phyloP scores from a whole-genome alignment of 2,329 filamentous ascomycete species.

The Alternaria panax region DNA sequence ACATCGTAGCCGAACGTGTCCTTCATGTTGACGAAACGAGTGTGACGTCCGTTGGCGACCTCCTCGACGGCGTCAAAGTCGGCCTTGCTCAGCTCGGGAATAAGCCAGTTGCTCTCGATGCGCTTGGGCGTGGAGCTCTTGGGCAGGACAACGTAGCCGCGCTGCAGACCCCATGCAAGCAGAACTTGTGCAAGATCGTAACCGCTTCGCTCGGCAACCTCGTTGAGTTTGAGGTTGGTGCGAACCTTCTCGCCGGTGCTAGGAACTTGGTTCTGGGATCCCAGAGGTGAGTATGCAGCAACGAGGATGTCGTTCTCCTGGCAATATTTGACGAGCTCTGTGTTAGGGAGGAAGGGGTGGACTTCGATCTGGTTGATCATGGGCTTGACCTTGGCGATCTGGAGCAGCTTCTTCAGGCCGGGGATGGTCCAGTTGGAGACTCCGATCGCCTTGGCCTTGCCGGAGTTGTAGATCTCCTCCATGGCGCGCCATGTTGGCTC shows the following conservation, averaged over 20 bases:
- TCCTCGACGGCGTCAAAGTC: slow-evolving; percentile 67
- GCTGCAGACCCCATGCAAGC: slow-evolving; percentile 82
- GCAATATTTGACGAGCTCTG: slow-evolving; percentile 65
- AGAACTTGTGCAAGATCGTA: slow-evolving; percentile 83
- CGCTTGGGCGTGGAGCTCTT: slow-evolving; percentile 53
- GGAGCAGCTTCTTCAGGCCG: slow-evolving; percentile 72
- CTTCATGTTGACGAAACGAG: slow-evolving; percentile 82
- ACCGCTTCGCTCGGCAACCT: slow-evolving; percentile 73
- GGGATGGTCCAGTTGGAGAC: slow-evolving; percentile 76
- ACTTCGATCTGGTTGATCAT: slow-evolving; percentile 78
- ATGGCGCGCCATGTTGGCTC: slow-evolving; percentile 72
- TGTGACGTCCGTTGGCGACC: slow-evolving; percentile 71
- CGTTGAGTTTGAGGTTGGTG: slow-evolving; percentile 71
- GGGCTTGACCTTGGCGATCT: slow-evolving; percentile 70
- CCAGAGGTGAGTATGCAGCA: slow-evolving; percentile 72
- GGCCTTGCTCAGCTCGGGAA: slow-evolving; percentile 62
- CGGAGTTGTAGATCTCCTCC: slow-evolving; percentile 68
- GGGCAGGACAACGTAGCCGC: slow-evolving; percentile 59
- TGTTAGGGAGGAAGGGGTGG: slow-evolving; percentile 75
- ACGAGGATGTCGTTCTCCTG: slow-evolving; percentile 66
- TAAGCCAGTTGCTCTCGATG: slow-evolving; percentile 68
- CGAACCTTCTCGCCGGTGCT: slow-evolving; percentile 72
- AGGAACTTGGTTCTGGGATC: slow-evolving; percentile 73
- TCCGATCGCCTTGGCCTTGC: slow-evolving; percentile 70
- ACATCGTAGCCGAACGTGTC: slow-evolving; percentile 79